Evolutionary conservation across 2,329 filamentous ascomycete species (phyloP), one percentile per base, ranked within the genome.

Genomic region (Fusarium foetens): DNA sequence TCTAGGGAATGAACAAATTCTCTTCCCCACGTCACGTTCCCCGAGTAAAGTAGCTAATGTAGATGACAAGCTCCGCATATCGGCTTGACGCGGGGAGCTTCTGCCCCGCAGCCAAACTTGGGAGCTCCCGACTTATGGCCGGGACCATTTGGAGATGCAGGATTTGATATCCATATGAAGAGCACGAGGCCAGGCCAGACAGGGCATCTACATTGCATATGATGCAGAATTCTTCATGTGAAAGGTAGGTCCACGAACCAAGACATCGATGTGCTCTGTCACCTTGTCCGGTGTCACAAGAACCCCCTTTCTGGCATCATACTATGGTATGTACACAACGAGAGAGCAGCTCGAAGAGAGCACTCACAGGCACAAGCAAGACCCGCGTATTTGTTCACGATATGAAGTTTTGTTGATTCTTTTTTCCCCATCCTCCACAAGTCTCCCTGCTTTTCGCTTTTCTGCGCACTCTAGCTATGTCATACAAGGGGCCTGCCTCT

Each of bases 401-500:
- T 59, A 42, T 33, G 27, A 42, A 36, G 46, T 60, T 46, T 63
- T 67, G 25, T 63, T 68, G 19, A 59, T 63, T 73, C 45, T 42
- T 42, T 60, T 43, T 51, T 43, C 46, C 53, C 35, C 8, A 41
- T 51, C 49, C 61, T 46, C 35, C 23, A 42, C 49, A 46, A 33
- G 63, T 58, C 60, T 55, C 65, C 57, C 48, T 73, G 41, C 68
- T 73, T 73, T 73, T 69, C 68, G 49, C 68, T 68, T 74, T 73
- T 66, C 68, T 58, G 68, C 53, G 41, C 71, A 65, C 71, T 74
- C 71, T 74, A 66, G 45, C 71, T 69, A 73, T 72, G 71, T 73
- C 67, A 53, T 77, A 77, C 74, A 77, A 75, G 62, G 66, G 58
- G 58, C 62, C 62, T 66, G 60, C 43, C 67, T 60, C 71, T 64